Base-by-base conservation (phyloP, 257 asterid genomes). In the Solanum megistacrolobum region DNA sequence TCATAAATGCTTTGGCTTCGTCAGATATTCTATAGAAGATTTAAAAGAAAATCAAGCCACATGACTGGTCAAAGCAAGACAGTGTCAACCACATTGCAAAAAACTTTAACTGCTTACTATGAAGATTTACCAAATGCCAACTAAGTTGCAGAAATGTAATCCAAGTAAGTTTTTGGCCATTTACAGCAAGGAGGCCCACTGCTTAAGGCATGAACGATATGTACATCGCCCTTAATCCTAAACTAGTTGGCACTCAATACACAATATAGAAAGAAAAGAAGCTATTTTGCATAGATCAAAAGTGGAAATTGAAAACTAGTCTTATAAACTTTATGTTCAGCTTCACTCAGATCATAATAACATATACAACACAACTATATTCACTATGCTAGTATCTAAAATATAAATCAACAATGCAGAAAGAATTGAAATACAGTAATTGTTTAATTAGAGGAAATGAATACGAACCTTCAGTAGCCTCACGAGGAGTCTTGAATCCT, bases 401-500 rank as follows among this genome's bases (percentile, higher is more conserved):
- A 6, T 55, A 18, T 55, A 55, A 55, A 55, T 55, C 10, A 55
- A 55, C 65, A 55, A 55, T 55, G 65, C 65, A 55, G n/a, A 55
- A 52, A 8, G 34, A 60, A 83, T 23, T 83, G 14, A 41, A 35
- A 35, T 3, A 83, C 5, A 39, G 62, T 52, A 16, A 52, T 16
- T 52, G 62, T 52, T 16, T 52, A 18, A 39, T 23, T 5, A 32
- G 38, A 13, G 75, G 6, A 46, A 87, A 27, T 3, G 25, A 23
- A 65, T 88, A 89, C 9, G 69, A 52, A 85, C 91, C 94, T 86
- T 92, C 92, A 85, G 27, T 89, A 52, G 92, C 92, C 79, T 92
- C 94, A 43, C 91, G 92, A 5, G 93, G 91, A 16, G 93, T 91
- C 55, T 92, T 91, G 87, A 92, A 92, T 55, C 92, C 92, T 58